phyloP scores from a whole-genome alignment of 108 stramenopile species.

The Epithemia pelagica region DNA sequence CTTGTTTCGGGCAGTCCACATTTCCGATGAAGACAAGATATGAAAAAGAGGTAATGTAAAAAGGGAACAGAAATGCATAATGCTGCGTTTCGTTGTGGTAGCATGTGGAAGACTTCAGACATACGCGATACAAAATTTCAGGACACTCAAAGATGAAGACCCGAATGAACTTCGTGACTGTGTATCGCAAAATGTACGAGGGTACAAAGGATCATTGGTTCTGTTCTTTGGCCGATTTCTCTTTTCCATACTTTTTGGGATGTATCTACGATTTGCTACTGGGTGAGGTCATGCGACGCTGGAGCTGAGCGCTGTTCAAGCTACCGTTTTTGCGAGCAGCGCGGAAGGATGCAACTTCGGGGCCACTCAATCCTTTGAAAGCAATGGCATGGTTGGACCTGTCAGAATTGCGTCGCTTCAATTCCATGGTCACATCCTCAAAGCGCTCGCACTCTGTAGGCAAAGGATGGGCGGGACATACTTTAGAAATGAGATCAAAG shows the following conservation, averaged over 20 bases:
- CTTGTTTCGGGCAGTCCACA: too few species aligned
- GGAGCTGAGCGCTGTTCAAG: constrained; percentile 18
- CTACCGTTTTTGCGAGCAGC: constrained; percentile 13
- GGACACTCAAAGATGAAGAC: too few species aligned
- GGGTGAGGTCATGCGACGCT: constrained; percentile 17
- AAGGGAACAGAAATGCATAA: neutral
- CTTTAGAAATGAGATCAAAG: constrained; percentile 8
- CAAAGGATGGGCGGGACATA: constrained; percentile 2
- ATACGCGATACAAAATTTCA: too few species aligned
- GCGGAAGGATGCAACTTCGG: constrained; percentile 10
- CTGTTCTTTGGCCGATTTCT: too few species aligned
- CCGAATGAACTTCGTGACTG: too few species aligned
- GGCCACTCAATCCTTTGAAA: constrained; percentile 20
- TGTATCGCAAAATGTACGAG: too few species aligned
- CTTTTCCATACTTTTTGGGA: too few species aligned
- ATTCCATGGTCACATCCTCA: constrained; percentile 8
- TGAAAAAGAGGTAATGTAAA: too few species aligned
- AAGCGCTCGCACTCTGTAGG: constrained; percentile 6
- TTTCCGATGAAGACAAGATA: too few species aligned
- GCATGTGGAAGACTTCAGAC: neutral
- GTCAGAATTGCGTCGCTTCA: constrained; percentile 11
- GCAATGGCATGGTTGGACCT: constrained; percentile 16
- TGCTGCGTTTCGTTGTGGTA: neutral
- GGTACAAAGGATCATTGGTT: too few species aligned
- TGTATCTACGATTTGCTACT: neutral